Evolutionary conservation across 495 filamentous ascomycete species (phyloP), one percentile per base, ranked within the genome.

Genomic region (Aspergillus nanangensis): DNA sequence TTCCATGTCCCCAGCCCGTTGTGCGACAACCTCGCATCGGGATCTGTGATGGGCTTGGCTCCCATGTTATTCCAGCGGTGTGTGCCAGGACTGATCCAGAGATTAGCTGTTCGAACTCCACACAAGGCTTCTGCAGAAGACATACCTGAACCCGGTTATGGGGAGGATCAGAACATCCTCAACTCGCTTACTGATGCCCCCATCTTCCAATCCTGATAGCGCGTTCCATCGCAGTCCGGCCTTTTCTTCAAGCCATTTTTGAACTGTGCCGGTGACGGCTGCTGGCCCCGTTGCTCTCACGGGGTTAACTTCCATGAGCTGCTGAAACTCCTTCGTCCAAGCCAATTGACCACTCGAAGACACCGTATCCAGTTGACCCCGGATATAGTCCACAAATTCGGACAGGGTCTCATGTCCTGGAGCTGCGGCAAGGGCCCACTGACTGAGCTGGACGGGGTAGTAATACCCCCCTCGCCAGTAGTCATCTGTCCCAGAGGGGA

Each of bases 381-480:
- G 22, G 2, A 57, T 20, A 3, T 37, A 32, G 21, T 43, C 50
- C 14, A 43, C 24, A 44, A 55, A 55, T 2, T 19, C 10, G 11
- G 46, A 36, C 2, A 57, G 44, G 13, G 49, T 17, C 17, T 50
- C 47, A 21, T 57, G 55, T 0, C 38, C 45, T 4, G 47, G 55
- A 1, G 44, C 41, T 19, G 40, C 52, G 5, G 55, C 55, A 23
- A 57, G 52, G 1, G 50, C 32, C 55, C 55, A 57, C 14, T 57
- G 55, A 0, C 50, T 57, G 3, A 53, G 36, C 14, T 57, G 55
- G 24, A 53, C 19, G 0, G 55, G 47, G 21, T 38, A 47, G 22
- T 44, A 27, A 32, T 57, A 57, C 35, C 55, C 55, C 44, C 47
- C 44, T 9, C 50, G 50, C 55, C 55, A 57, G 41, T 48, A 57